Base-by-base conservation (phyloP, 495 filamentous ascomycete species). In the Aspergillus haitiensis region DNA sequence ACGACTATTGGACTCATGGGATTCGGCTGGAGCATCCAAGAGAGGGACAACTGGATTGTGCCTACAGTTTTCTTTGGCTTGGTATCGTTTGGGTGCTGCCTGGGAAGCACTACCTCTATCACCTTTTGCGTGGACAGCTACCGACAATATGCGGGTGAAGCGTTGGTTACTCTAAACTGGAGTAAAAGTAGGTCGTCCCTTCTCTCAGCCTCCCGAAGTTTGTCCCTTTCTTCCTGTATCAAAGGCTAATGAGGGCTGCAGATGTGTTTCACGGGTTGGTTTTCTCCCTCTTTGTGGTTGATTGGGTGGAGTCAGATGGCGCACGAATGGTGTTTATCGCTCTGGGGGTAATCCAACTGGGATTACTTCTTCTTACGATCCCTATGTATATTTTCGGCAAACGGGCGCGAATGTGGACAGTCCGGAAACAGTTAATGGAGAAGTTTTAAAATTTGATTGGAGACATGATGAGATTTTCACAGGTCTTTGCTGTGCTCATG, bases 311-410 rank as follows among this genome's bases (percentile, higher is more conserved):
- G 34, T 68, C 71, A 7, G 85, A 92, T 53, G 93, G 93, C 0
- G 78, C 87, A 0, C 90, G 88, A 75, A 83, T 77, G 3, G 91
- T 94, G 0, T 97, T 91, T 65, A 68, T 95, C 37, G 88, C 84
- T 52, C 81, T 97, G 39, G 93, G 93, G n/a, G 82, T 90, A 35
- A 93, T 97, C 27, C 93, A 97, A 73, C 70, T 97, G 8, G 86
- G 85, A 42, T 81, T 85, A 58, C 72, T 96, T 58, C 59, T 88
- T 11, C 86, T 82, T 59, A 88, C 92, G 7, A 90, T 97, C 52
- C 94, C 94, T 3, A 90, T 98, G 89, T 98, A 97, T 69, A 91
- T 98, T 35, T 97, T 86, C 62, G 94, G 94, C 46, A 97, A 98
- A 80, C 80, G 93, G 50, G 85, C 89, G 35, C 81, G 94, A n/a